Evolutionary conservation across 331 rosid species (phyloP), one percentile per base, ranked within the genome.

Genomic region (Acacia concinna): DNA sequence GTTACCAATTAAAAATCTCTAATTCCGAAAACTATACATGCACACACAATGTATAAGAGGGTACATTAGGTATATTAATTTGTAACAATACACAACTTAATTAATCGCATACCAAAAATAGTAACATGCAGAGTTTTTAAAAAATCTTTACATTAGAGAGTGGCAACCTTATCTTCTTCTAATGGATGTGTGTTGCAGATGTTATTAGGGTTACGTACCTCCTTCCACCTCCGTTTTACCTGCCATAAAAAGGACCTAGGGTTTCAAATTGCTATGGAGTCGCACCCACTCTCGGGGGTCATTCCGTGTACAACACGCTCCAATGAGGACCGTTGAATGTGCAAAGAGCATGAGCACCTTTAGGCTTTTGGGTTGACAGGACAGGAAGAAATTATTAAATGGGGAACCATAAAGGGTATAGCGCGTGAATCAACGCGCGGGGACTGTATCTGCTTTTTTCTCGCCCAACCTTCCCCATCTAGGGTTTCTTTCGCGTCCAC

Each of bases 401-500:
- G 78, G 27, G 41, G 2, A 49, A 21, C 79, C 68, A 52, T 38
- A 74, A 31, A 7, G 67, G 21, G 51, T 6, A 5, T n/a, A 18
- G 83, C 60, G 95, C 93, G 91, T 92, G 87, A 7, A 1, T 0
- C 1, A 25, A 90, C 92, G 97, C 89, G 90, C 77, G 52, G 32
- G 28, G 71, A 8, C 67, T 14, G 67, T 60, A 3, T 68, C 83
- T 73, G 12, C 74, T 68, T 67, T 71, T 79, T 79, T 71, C 79
- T 78, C 35, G 64, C 73, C 74, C 11, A 17, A 51, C 94, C 79
- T 78, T 40, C 68, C 73, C 74, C 11, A 17, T 59, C 94, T 91
- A 91, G 97, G 98, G 98, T 90, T 92, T 92, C 79, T 68, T 84
- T 87, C 78, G 74, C 76, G 70, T 76, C 81, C 76, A 41, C 76